Evolutionary conservation across 2,329 filamentous ascomycete species (phyloP).

Genomic region (Chrysosporium keratinophilum): DNA sequence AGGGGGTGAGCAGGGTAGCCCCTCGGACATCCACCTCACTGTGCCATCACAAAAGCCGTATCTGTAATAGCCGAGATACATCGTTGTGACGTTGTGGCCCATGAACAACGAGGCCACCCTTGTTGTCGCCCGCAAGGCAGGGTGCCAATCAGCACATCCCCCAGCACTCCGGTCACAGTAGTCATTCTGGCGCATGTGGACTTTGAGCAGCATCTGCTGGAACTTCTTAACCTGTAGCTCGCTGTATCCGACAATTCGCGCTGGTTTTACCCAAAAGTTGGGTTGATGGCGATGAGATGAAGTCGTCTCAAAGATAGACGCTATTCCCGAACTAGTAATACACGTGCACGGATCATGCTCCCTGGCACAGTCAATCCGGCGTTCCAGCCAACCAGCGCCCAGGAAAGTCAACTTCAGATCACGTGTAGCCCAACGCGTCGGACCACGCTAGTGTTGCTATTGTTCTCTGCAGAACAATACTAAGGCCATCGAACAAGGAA

Average conservation of each 20-base stretch:
- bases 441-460: constrained; percentile 15
- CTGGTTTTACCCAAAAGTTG: neutral
- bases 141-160: too few species aligned
- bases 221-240: neutral
- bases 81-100: too few species aligned
- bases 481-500: constrained; percentile 1
- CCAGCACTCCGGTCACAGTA: neutral
- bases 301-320: neutral
- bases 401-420: neutral
- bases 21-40: neutral
- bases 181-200: neutral
- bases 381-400: constrained; percentile 1
- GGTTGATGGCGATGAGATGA: neutral
- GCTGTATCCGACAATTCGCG: neutral
- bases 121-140: too few species aligned
- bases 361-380: neutral
- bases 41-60: neutral
- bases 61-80: too few species aligned
- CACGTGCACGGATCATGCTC: neutral
- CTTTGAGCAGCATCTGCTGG: neutral
- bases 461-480: constrained; percentile 19
- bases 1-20: neutral
- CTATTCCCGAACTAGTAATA: constrained; percentile 5
- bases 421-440: neutral
- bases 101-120: too few species aligned